phyloP scores from a whole-genome alignment of 2,329 filamentous ascomycete species.

The Aspergillus fischeri region DNA sequence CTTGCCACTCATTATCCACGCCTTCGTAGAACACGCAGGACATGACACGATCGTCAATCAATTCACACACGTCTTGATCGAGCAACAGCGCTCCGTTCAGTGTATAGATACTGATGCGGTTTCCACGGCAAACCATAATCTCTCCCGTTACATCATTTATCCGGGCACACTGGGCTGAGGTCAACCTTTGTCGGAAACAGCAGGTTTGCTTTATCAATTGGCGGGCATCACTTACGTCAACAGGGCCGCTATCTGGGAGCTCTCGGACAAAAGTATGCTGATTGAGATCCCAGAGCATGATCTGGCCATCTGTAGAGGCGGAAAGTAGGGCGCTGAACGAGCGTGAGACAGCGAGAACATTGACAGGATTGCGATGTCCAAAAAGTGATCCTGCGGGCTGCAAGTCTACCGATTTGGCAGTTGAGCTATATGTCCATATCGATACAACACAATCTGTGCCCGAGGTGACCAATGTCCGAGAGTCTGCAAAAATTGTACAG shows the following conservation, averaged over 20 bases:
- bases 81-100: conserved; percentile 82
- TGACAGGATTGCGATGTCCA: conserved; percentile 82
- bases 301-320: conserved; percentile 73
- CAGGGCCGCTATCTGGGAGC: conserved; percentile 55
- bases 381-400: conserved; percentile 76
- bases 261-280: conserved; percentile 79
- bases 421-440: conserved; percentile 68
- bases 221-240: conserved; percentile 36
- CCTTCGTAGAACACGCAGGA: conserved; percentile 93
- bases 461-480: conserved; percentile 83
- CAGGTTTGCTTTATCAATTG: background rate
- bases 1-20: conserved; percentile 83
- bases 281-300: conserved; percentile 93
- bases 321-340: conserved; percentile 86
- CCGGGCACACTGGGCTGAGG: conserved; percentile 62
- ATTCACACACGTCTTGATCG: conserved; percentile 73
- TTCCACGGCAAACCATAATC: conserved; percentile 76
- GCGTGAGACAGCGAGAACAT: conserved; percentile 75
- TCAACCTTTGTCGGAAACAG: conserved; percentile 2
- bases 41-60: conserved; percentile 69
- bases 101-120: conserved; percentile 72
- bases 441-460: conserved; percentile 90
- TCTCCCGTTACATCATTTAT: conserved; percentile 92
- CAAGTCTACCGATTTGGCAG: conserved; percentile 70
- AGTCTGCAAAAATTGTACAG: conserved; percentile 78